phyloP scores from a whole-genome alignment of 2,329 filamentous ascomycete species.

The Penicillium rolfsii region DNA sequence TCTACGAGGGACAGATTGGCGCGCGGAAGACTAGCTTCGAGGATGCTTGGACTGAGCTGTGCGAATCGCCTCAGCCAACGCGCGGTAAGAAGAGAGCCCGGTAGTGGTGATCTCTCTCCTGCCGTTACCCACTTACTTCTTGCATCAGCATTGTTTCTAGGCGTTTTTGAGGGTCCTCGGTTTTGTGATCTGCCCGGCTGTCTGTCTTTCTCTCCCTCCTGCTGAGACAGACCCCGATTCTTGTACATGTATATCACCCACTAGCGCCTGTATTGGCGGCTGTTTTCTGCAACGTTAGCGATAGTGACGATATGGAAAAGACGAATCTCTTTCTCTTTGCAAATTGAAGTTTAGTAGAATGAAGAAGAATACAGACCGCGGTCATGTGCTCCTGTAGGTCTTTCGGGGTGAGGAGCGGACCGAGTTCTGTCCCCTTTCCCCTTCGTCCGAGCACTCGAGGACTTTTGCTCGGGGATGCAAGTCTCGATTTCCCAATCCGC shows the following conservation, averaged over 20 bases:
- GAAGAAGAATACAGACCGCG: neutral
- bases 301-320: conserved; percentile 23
- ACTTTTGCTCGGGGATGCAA: conserved; percentile 1
- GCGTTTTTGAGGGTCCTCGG: conserved; percentile 22
- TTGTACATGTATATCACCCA: conserved; percentile 28
- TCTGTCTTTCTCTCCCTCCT: neutral
- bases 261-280: conserved; percentile 14
- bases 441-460: neutral
- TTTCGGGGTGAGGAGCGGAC: neutral
- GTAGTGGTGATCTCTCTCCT: conserved; percentile 14
- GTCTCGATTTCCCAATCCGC: neutral
- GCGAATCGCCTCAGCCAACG: conserved; percentile 24
- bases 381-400: neutral
- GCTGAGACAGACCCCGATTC: conserved; percentile 11
- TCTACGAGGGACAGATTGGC: conserved; percentile 62
- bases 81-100: conserved; percentile 23
- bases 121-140: neutral
- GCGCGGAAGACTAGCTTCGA: conserved; percentile 69
- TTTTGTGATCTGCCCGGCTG: conserved; percentile 9
- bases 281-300: conserved; percentile 23
- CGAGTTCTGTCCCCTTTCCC: neutral
- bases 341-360: neutral
- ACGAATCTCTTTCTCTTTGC: conserved; percentile 13
- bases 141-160: conserved; percentile 28
- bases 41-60: conserved; percentile 53